Evolutionary conservation across 495 filamentous ascomycete species (phyloP), one percentile per base, ranked within the genome.

Genomic region (Neurospora discreta): DNA sequence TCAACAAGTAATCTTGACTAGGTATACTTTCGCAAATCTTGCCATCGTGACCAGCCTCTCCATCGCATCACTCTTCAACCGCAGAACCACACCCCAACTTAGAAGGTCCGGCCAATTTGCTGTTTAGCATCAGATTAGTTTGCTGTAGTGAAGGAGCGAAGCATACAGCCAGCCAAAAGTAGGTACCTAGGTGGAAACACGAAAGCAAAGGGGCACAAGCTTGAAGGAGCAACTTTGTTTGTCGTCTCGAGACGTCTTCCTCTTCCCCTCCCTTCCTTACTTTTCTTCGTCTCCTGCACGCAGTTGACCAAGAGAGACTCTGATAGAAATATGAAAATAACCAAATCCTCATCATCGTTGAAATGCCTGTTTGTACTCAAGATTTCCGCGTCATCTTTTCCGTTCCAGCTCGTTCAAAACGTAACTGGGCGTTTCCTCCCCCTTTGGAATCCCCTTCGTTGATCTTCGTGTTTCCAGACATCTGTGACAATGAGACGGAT

Each of bases 81-180:
- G 68, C 72, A 75, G 72, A 75, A 73, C 69, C 71, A 39, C 75
- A 73, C 23, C 9, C 60, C 68, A 41, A 38, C 58, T 42, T 18
- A 52, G 70, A 73, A 58, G 71, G 38, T 30, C 41, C 30, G 18
- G 67, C 43, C 20, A 70, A 72, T n/a, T 26, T 23, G 20, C 46
- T 11, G 11, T 7, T 58, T 26, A 58, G 52, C 15, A 65, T 16
- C 52, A 36, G 52, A 30, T 65, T 26, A 3, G 52, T 36, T 26
- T 36, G 23, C 52, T 18, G 18, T 26, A 33, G 1, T 65, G 13
- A 65, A 6, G 52, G 15, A 65, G 52, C 52, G 26, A 26, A 3
- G 13, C 52, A 15, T 11, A 65, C 46, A 15, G 3, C 5, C 46
- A 58, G 20, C 13, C 52, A 16, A 60, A 60, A 26, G 30, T 60